These are phyloP conservation scores for Hemileccinum rubropunctum DNA, from an alignment of 768 basidiomycete species.

Conservation along the genomic window DNA sequence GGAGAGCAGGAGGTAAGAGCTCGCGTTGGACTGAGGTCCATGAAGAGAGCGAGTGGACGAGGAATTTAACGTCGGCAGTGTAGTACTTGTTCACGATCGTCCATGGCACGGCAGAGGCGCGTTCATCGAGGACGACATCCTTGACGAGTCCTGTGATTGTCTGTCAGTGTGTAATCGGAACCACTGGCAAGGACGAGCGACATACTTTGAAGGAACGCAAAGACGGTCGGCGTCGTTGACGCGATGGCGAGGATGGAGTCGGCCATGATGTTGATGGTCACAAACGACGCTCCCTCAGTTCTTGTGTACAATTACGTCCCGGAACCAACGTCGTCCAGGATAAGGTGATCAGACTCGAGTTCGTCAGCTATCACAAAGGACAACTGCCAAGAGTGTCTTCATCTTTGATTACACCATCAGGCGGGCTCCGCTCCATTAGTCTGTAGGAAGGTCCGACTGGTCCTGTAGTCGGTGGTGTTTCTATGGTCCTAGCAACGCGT, in stretches of 20 bases:
- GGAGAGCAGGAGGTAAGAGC: conserved; percentile 55
- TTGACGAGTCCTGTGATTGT: conserved; percentile 21
- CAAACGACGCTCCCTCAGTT: no score
- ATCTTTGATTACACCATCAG: no score
- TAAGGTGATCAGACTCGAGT: no score
- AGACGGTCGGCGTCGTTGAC: conserved; percentile 14
- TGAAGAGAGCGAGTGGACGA: conserved; percentile 45
- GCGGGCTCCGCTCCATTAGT: no score
- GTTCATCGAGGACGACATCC: conserved; percentile 16
- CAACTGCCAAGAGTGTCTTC: no score
- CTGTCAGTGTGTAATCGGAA: conserved; percentile 15
- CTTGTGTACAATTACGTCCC: no score
- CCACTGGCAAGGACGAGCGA: background rate
- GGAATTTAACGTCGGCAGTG: conserved; percentile 71
- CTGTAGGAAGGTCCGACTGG: no score
- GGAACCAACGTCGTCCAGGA: no score
- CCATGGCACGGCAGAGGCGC: conserved; percentile 51
- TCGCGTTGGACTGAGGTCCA: conserved; percentile 41
- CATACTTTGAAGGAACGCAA: conserved; percentile 26
- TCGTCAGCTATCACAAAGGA: no score
- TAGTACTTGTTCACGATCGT: conserved; percentile 82
- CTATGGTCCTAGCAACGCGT: no score
- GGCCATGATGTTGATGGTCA: conserved; percentile 5
- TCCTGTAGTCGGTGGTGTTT: no score
- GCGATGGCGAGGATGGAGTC: conserved; percentile 30